phyloP scores from a whole-genome alignment of 306 rosid species.

The Cyclanthera cordifolia region DNA sequence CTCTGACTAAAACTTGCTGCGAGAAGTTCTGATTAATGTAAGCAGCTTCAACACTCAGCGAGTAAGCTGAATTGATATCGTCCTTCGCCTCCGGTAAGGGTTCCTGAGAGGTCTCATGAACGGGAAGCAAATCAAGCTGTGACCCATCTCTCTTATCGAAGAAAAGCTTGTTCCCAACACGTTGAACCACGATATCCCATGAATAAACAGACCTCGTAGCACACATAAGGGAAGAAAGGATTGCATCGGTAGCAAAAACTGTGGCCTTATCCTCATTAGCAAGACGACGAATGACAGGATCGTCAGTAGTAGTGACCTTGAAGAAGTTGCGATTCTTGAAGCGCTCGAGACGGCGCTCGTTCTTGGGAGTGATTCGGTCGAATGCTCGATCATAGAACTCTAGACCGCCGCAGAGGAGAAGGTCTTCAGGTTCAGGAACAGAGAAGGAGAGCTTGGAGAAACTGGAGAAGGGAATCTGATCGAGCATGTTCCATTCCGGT shows the following conservation, averaged over 20 bases:
- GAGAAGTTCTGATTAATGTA: conserved; percentile 86
- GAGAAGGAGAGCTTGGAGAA: conserved; percentile 82
- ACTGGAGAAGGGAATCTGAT: conserved; percentile 81
- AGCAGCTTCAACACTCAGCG: conserved; percentile 74
- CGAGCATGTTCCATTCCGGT: conserved; percentile 93
- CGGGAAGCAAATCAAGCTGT: conserved; percentile 77
- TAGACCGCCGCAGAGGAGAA: conserved; percentile 62
- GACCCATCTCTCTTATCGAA: conserved; percentile 88
- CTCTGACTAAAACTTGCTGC: conserved; percentile 67
- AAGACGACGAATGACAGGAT: conserved; percentile 71
- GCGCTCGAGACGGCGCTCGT: conserved; percentile 70
- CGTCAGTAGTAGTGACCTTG: conserved; percentile 82
- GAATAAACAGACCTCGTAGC: conserved; percentile 87
- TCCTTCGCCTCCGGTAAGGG: conserved; percentile 87
- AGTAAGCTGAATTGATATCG: conserved; percentile 78
- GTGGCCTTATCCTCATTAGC: conserved; percentile 86
- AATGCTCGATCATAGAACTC: conserved; percentile 65
- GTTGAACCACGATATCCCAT: conserved; percentile 78
- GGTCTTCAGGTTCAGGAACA: conserved; percentile 75
- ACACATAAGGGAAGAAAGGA: conserved; percentile 83
- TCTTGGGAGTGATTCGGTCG: conserved; percentile 69
- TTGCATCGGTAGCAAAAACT: conserved; percentile 64
- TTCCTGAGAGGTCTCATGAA: conserved; percentile 92
- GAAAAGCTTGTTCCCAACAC: conserved; percentile 82
- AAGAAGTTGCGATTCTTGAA: conserved; percentile 79